Conservation (phyloP, 371 early-diverging fungal species). For the Coemansia sp. region DNA sequence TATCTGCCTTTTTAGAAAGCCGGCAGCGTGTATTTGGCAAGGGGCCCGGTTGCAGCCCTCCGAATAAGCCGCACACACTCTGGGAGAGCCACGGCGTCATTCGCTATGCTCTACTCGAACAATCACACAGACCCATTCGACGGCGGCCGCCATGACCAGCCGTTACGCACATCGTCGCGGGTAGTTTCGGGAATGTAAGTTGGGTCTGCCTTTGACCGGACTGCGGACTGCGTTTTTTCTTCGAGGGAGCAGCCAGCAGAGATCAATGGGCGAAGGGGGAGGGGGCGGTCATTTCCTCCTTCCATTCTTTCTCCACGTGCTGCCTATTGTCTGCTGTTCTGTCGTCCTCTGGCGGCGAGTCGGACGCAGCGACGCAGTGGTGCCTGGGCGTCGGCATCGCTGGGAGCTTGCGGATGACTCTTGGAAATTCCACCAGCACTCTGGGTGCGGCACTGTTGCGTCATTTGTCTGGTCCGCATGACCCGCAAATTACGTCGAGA, state of each 20-base stretch:
- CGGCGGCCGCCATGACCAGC: background rate
- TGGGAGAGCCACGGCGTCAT: background rate
- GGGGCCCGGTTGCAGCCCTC: too few relatives aligned
- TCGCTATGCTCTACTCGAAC: slow-evolving; percentile 18
- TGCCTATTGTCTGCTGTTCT: too few relatives aligned
- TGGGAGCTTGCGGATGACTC: background rate
- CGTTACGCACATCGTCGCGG: background rate
- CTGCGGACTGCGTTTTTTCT: too few relatives aligned
- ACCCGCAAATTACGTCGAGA: background rate
- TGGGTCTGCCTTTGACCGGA: too few relatives aligned
- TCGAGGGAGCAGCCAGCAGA: too few relatives aligned
- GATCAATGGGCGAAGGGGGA: too few relatives aligned
- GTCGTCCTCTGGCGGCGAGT: too few relatives aligned
- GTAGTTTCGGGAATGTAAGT: background rate
- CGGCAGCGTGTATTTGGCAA: too few relatives aligned
- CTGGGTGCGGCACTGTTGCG: background rate
- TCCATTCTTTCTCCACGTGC: too few relatives aligned
- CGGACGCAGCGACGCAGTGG: background rate
- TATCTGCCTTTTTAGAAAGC: too few relatives aligned
- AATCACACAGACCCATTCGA: background rate
- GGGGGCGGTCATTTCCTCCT: too few relatives aligned
- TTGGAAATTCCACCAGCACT: background rate
- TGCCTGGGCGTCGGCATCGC: background rate
- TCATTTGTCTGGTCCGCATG: slow-evolving; percentile 2
- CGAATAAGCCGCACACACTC: too few relatives aligned